Evolutionary conservation across 805 yeast genomes (phyloP), one percentile per base, ranked within the genome.

Genomic region (Yarrowia alimentaria): DNA sequence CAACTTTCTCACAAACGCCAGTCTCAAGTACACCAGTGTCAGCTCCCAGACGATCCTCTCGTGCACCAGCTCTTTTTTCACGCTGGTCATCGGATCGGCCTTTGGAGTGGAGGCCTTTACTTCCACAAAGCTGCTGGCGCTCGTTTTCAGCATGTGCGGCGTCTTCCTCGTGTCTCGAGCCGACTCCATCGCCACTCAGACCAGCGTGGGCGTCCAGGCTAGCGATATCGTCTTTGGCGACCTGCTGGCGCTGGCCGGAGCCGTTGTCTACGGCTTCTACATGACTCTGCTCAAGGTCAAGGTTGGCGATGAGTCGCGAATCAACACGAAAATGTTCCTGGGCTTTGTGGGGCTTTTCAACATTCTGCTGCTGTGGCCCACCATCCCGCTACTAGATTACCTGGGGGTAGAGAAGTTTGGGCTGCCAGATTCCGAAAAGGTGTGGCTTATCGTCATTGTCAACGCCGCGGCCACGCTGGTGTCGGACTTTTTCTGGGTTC

Each of bases 401-500:
- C 55, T 74, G 1, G 84, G 83, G 1, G 65, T 79, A 52, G 99
- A 93, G 65, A 67, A 64, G 7, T 82, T 93, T 55, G 89, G 79
- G 59, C 60, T 83, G 34, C 98, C 98, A 1, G 70, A 74, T 0
- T 66, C 76, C 1, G 55, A 68, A 0, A 70, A 71, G 29, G 78
- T 83, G 3, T 69, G 80, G 60, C 53, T 66, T 1, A 70, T 89
- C 3, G 68, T 91, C 6, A 45, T 75, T 0, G 55, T 79, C 38
- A 93, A 93, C 64, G 85, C 90, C 53, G 61, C 78, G 26, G 80
- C 88, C 32, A 88, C 96, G 0, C 83, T 93, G 58, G 67, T 90
- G 12, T 83, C 95, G 30, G 99, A 93, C 64, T 89, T 83, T 59
- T 81, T 94, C 61, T 93, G 99, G 99, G 96, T 95, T 25, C 80